Conservation (phyloP, 306 rosid genomes). For the Crotalaria pallida region DNA sequence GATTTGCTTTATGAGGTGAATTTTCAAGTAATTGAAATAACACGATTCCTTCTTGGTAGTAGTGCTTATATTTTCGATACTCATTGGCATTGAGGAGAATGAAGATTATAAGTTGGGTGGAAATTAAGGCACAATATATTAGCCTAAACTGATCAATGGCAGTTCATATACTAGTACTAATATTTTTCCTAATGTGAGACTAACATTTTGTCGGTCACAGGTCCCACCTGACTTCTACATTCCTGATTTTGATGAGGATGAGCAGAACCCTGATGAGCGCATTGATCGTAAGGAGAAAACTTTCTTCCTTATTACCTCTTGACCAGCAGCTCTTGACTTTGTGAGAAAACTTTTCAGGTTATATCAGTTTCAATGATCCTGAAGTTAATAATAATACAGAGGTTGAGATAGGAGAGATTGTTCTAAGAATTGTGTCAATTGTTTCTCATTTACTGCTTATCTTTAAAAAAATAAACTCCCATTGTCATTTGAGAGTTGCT, state of each 20-base stretch:
- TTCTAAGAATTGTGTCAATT: slow-evolving; percentile 5
- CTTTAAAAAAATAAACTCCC: not conserved
- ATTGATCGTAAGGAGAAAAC: slow-evolving; percentile 69
- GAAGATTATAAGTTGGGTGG: not conserved
- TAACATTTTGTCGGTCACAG: slow-evolving; percentile 39
- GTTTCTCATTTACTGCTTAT: not conserved
- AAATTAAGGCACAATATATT: not conserved
- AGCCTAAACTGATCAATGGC: not conserved
- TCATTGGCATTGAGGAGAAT: not conserved
- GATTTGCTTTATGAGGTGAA: not conserved
- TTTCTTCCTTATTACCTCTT: not conserved
- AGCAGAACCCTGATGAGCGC: slow-evolving; percentile 95
- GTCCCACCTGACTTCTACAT: slow-evolving; percentile 95
- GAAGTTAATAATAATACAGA: not conserved
- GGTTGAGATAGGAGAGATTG: not conserved
- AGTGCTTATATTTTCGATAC: not conserved
- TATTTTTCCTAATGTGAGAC: not conserved
- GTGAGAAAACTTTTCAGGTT: not conserved
- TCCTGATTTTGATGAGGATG: slow-evolving; percentile 92
- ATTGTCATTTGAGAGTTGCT: not conserved
- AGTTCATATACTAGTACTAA: not conserved
- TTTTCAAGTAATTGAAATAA: not conserved
- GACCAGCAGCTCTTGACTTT: not conserved
- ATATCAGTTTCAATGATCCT: not conserved
- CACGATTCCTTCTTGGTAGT: not conserved